A percentile compares a stretch with the other conserved stretches of the same genome.
Conservation (phyloP, 2,329 filamentous ascomycete species). For the Xylariaceae sp. region DNA sequence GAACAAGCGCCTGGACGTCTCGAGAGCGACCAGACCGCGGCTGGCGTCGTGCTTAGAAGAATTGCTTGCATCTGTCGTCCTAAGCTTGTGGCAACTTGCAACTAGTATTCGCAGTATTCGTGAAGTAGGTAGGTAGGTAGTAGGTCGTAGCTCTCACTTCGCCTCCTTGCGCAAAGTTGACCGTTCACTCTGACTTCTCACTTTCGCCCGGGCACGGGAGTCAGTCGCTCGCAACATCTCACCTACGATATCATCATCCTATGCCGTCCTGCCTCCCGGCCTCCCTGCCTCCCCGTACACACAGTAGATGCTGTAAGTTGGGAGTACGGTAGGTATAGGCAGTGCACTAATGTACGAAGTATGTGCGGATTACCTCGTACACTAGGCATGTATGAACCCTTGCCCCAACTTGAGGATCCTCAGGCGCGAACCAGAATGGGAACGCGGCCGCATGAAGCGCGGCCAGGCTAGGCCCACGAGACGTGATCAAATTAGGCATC, state of each 20-base stretch:
- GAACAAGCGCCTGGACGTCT: conserved; percentile 14
- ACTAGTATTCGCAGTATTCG: background rate
- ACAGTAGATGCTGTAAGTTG: background rate
- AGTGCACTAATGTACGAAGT: background rate
- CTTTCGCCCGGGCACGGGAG: background rate
- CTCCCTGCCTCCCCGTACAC: background rate
- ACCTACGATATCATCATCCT: background rate
- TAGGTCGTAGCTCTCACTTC: background rate
- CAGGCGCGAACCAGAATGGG: conserved; percentile 31
- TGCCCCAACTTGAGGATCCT: conserved; percentile 21
- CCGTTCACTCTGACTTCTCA: background rate
- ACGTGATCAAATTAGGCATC: conserved; percentile 26
- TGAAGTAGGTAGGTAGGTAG: background rate
- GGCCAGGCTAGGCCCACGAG: conserved; percentile 26
- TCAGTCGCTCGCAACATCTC: background rate
- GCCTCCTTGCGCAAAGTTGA: background rate
- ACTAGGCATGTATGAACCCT: conserved; percentile 13
- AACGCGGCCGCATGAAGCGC: conserved; percentile 31
- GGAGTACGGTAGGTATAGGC: background rate
- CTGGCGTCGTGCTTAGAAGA: conserved; percentile 3
- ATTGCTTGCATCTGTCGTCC: background rate
- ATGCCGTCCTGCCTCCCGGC: background rate
- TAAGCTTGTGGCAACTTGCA: background rate
- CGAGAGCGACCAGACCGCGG: conserved; percentile 1
- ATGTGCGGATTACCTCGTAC: background rate